These are phyloP conservation scores for Solanum neorickii DNA, from an alignment of 257 asterid species.

Conservation along the genomic window DNA sequence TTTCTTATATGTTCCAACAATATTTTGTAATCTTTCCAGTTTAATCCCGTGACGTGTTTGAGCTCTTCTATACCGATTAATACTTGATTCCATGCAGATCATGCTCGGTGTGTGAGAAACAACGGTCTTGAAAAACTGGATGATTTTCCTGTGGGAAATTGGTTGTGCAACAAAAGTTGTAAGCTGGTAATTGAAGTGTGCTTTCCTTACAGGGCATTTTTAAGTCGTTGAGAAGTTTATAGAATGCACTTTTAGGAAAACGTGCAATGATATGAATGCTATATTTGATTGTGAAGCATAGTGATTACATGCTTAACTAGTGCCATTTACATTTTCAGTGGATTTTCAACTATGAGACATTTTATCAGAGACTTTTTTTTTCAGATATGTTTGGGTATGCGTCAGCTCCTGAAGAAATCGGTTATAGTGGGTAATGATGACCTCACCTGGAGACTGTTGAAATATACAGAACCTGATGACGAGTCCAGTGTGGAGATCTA, in stretches of 20 bases:
- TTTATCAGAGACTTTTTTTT: not conserved
- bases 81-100: slow-evolving; percentile 39
- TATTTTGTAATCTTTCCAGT: not conserved
- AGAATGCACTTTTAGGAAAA: not conserved
- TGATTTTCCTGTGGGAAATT: slow-evolving; percentile 24
- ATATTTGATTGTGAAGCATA: not conserved
- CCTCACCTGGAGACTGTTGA: slow-evolving; percentile 18
- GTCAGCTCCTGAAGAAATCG: not conserved
- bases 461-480: slow-evolving; percentile 26
- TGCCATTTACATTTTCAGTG: not conserved
- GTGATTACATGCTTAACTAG: not conserved
- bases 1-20: not conserved
- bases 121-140: slow-evolving; percentile 18
- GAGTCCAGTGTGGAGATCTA: slow-evolving; percentile 35
- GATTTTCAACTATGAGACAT: not conserved
- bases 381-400: slow-evolving; percentile 54
- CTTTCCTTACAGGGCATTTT: not conserved
- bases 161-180: slow-evolving; percentile 70
- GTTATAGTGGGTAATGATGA: not conserved
- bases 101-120: slow-evolving; percentile 44
- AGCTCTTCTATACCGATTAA: slow-evolving; percentile 8
- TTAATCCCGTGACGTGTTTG: not conserved
- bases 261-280: not conserved
- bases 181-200: slow-evolving; percentile 37
- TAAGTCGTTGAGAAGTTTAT: not conserved